Evolutionary conservation across 148 eudicot genomes (phyloP), one percentile per base, ranked within the genome.

Genomic region (Talinum fruticosum): DNA sequence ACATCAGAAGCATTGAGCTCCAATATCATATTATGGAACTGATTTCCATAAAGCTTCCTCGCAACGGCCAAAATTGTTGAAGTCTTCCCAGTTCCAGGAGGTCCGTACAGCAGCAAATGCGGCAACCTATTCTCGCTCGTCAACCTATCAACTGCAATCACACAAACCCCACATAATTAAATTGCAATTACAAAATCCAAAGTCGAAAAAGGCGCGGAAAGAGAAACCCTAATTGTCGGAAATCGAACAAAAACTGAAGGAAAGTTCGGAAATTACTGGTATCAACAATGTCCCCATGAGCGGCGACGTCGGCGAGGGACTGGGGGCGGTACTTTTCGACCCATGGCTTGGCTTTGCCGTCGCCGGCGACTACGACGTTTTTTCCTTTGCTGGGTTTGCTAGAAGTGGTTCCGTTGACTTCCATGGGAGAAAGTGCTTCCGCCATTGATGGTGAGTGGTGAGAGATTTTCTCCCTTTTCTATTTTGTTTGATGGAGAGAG

Each of bases 1-100:
- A n/a, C 99, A 83, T 96, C 99, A 6, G 99, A 96, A 1, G 99
- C 99, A 83, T 96, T 96, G 72, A 96, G 88, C 85, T 96, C 99
- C 79, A 96, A 74, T 68, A 96, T 97, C 99, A 93, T 89, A 44
- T 96, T 91, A 36, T 89, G 92, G 83, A 87, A 86, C 84, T 96
- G 94, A 61, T 86, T 79, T 59, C 99, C 97, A 70, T 90, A 96
- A 10, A 96, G 79, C 82, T 96, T 96, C 79, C 98, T 86, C 32
- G 97, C 97, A 76, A 96, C 84, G 0, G 99, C 99, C 57, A 96
- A 80, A 72, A 96, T 87, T 1, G 99, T 96, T 2, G 99, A 96
- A 8, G 99, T 96, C 82, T 93, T 96, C 21, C 99, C 99, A 10
- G 99, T 96, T 18, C 99, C 98, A 1, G 99, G 99, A 1, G 99